Conservation (phyloP, 2,329 filamentous ascomycete species). For the Clarireedia homoeocarpa region DNA sequence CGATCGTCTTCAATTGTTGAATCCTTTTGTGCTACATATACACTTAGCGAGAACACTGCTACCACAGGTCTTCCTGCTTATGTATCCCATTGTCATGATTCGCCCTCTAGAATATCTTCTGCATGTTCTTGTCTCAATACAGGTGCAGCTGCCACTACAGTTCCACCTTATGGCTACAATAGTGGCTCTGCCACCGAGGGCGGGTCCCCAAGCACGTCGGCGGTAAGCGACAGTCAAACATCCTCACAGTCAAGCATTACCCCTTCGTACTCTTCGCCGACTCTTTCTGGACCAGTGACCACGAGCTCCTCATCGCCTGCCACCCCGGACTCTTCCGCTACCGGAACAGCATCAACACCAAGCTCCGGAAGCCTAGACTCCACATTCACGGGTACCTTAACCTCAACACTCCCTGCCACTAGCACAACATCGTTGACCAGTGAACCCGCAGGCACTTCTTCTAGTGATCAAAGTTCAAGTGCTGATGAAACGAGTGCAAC, state of each 20-base stretch:
- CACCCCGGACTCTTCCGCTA: slow-evolving; percentile 3
- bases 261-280: background rate
- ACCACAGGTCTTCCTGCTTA: slow-evolving; percentile 18
- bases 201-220: background rate
- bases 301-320: background rate
- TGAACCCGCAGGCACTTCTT: background rate
- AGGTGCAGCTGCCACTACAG: background rate
- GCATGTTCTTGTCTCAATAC: slow-evolving; percentile 21
- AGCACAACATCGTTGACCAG: background rate
- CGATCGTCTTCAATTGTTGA: slow-evolving; percentile 12
- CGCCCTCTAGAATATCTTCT: slow-evolving; percentile 19
- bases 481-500: background rate
- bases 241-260: background rate
- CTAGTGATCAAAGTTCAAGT: background rate
- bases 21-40: slow-evolving; percentile 23
- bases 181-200: background rate
- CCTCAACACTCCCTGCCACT: background rate
- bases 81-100: slow-evolving; percentile 18
- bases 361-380: background rate
- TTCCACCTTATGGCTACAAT: background rate
- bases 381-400: background rate
- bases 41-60: slow-evolving; percentile 14
- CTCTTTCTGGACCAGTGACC: background rate
- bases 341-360: background rate
- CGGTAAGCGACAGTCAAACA: background rate